A percentile compares a stretch with the other conserved stretches of the same genome.
phyloP scores from a whole-genome alignment of 23 red algal genomes.

The Chondrus crispus region DNA sequence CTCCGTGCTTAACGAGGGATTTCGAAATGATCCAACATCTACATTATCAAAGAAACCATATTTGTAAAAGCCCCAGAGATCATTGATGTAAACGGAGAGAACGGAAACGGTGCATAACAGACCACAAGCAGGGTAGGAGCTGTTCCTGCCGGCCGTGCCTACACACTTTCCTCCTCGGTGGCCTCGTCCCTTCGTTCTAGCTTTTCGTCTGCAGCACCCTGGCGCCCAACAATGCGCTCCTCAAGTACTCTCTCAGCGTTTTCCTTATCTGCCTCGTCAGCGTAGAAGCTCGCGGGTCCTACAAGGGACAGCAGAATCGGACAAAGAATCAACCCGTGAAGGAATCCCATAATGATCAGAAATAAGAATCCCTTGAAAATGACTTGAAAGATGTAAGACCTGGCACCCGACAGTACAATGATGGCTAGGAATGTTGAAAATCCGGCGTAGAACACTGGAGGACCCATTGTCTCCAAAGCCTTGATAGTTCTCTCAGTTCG shows the following conservation, averaged over 20 bases:
- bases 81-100: too few relatives aligned
- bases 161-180: background rate
- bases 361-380: slow-evolving; percentile 66
- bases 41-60: too few relatives aligned
- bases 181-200: background rate
- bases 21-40: too few relatives aligned
- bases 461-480: slow-evolving; percentile 63
- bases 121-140: too few relatives aligned
- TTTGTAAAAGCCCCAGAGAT: too few relatives aligned
- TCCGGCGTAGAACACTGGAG: slow-evolving; percentile 73
- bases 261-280: slow-evolving; percentile 26
- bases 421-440: slow-evolving; percentile 74
- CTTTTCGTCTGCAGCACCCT: background rate
- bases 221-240: background rate
- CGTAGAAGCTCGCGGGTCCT: slow-evolving; percentile 53
- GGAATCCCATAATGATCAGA: slow-evolving; percentile 54
- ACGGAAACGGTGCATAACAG: too few relatives aligned
- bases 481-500: slow-evolving; percentile 48
- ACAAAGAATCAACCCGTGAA: slow-evolving; percentile 54
- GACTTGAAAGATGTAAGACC: slow-evolving; percentile 66
- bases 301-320: slow-evolving; percentile 62
- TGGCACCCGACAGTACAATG: slow-evolving; percentile 39
- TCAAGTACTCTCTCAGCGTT: slow-evolving; percentile 35
- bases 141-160: too few relatives aligned
- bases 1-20: too few relatives aligned